Evolutionary conservation across 1,139 yeast species (phyloP).

Genomic region (Lodderomyces margitis): DNA sequence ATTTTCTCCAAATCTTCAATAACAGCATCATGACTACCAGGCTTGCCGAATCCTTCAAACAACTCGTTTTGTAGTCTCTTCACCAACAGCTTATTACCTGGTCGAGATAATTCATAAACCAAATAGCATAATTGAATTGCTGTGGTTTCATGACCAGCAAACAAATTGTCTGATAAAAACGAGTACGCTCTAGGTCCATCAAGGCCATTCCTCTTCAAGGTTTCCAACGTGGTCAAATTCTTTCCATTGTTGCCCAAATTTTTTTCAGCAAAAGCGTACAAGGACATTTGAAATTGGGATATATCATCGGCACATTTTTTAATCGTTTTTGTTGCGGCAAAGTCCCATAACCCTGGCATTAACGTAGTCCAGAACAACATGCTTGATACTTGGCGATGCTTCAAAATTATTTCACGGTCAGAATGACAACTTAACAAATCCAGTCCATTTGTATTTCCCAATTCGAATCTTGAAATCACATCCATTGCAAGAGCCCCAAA

Average conservation of each 20-base stretch:
- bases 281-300: conserved; percentile 50
- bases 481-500: conserved; percentile 76
- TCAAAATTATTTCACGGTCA: conserved; percentile 42
- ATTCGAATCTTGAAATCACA: conserved; percentile 59
- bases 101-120: conserved; percentile 59
- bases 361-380: conserved; percentile 70
- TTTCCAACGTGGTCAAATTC: conserved; percentile 34
- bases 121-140: conserved; percentile 64
- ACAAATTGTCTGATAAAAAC: conserved; percentile 40
- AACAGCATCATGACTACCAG: conserved; percentile 21
- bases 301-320: conserved; percentile 38
- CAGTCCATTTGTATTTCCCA: conserved; percentile 51
- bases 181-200: conserved; percentile 37
- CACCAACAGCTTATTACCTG: conserved; percentile 43
- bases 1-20: conserved; percentile 38
- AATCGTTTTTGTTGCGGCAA: conserved; percentile 45
- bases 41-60: conserved; percentile 27
- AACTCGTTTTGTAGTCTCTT: conserved; percentile 44
- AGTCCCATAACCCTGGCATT: conserved; percentile 53
- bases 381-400: conserved; percentile 57
- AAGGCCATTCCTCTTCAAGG: conserved; percentile 33
- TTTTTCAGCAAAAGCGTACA: conserved; percentile 39
- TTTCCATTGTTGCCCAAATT: conserved; percentile 23
- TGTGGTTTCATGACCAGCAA: conserved; percentile 78
- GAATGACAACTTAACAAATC: conserved; percentile 36